Conservation (phyloP, 257 asterid genomes). For the Ajuga chamaepitys region DNA sequence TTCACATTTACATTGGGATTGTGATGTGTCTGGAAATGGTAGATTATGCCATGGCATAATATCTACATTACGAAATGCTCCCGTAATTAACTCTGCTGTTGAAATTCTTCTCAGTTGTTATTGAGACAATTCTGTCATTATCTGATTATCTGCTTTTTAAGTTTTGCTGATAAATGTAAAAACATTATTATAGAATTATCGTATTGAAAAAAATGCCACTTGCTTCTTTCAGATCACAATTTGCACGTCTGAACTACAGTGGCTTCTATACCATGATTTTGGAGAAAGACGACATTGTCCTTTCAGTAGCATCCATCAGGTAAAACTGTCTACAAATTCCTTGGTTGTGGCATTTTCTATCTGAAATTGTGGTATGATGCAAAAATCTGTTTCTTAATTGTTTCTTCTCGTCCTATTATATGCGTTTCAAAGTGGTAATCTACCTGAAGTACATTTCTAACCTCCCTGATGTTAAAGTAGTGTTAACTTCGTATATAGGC, state of each 20-base stretch:
- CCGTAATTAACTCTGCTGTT: background rate
- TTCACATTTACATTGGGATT: background rate
- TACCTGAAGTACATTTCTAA: background rate
- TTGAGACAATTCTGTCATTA: background rate
- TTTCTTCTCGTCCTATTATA: background rate
- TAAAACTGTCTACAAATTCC: conserved; percentile 16
- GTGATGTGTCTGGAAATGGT: background rate
- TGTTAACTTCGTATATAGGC: background rate
- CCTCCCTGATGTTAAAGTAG: conserved; percentile 6
- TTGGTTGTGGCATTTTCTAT: background rate
- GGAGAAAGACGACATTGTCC: conserved; percentile 78
- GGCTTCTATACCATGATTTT: conserved; percentile 79
- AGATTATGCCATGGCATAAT: background rate
- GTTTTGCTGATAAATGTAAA: conserved; percentile 2
- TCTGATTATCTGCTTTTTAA: background rate
- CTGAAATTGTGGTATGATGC: background rate
- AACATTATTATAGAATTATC: conserved; percentile 1
- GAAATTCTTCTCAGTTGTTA: conserved; percentile 3
- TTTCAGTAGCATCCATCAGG: conserved; percentile 94
- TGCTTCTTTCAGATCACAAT: conserved; percentile 65
- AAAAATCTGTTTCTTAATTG: background rate
- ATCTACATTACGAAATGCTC: background rate
- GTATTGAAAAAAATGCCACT: conserved; percentile 17
- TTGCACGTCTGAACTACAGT: conserved; percentile 73
- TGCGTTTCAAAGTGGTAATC: background rate